phyloP scores from a whole-genome alignment of 2,329 filamentous ascomycete genomes.

The Scolecobasidium constrictum region DNA sequence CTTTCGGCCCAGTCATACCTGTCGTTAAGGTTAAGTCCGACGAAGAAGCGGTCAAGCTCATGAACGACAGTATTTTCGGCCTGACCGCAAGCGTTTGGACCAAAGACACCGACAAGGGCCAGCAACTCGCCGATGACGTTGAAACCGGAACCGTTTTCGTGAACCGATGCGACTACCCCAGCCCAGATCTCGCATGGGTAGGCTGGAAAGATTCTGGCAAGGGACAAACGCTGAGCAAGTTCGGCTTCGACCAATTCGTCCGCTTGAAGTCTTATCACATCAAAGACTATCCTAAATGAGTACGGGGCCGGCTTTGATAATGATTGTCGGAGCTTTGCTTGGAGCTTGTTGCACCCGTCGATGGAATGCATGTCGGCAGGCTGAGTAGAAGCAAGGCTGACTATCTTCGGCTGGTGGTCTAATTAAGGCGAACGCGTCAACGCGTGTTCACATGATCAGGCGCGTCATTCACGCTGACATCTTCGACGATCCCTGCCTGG shows the following conservation, averaged over 20 bases:
- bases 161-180: constrained; percentile 86
- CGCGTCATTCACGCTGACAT: too few species aligned
- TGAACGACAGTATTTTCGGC: constrained; percentile 94
- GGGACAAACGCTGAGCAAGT: constrained; percentile 78
- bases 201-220: constrained; percentile 97
- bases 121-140: constrained; percentile 66
- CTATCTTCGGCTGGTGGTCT: neutral
- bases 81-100: constrained; percentile 97
- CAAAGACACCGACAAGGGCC: constrained; percentile 66
- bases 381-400: neutral
- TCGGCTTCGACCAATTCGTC: constrained; percentile 91
- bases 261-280: constrained; percentile 94
- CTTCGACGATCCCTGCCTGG: too few species aligned
- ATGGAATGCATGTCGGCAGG: neutral
- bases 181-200: constrained; percentile 88
- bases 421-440: too few species aligned
- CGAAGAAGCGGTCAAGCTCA: constrained; percentile 71
- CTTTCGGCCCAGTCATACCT: constrained; percentile 85
- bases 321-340: neutral
- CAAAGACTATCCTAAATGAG: constrained; percentile 59
- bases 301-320: neutral
- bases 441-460: too few species aligned
- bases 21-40: constrained; percentile 78
- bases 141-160: constrained; percentile 95
- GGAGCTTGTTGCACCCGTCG: neutral